Evolutionary conservation across 1,139 yeast species (phyloP).

Genomic region (Sugiyamaella grinbergsii): DNA sequence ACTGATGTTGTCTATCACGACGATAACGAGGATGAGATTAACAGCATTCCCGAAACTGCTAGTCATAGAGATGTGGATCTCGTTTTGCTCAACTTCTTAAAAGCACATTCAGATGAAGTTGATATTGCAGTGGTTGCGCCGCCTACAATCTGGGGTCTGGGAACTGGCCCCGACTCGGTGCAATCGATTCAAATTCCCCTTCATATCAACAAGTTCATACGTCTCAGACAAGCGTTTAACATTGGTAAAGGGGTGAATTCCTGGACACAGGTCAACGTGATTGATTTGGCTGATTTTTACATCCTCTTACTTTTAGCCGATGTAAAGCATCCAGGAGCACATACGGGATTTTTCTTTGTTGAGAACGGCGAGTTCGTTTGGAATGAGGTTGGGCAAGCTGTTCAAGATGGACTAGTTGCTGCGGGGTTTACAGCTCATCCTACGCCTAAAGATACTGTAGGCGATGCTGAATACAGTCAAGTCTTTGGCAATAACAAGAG

Average conservation of each 20-base stretch:
- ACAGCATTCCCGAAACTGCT: constrained; percentile 40
- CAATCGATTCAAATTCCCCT: constrained; percentile 45
- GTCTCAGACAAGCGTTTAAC: constrained; percentile 40
- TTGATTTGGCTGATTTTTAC: constrained; percentile 46
- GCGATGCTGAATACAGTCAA: constrained; percentile 20
- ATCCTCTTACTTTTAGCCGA: constrained; percentile 37
- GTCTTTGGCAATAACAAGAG: constrained; percentile 20
- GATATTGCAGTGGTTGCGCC: constrained; percentile 31
- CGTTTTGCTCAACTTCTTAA: constrained; percentile 27
- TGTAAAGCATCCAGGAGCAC: constrained; percentile 40
- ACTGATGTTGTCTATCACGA: constrained; percentile 43
- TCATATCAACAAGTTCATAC: constrained; percentile 36
- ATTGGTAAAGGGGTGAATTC: constrained; percentile 44
- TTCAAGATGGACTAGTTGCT: constrained; percentile 32
- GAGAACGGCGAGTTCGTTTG: constrained; percentile 43
- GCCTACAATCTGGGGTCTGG: constrained; percentile 42
- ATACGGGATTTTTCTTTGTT: constrained; percentile 47
- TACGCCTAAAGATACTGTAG: constrained; percentile 16
- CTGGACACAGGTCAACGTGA: constrained; percentile 48
- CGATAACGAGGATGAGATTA: constrained; percentile 40
- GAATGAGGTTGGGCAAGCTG: constrained; percentile 40
- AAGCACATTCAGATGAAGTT: constrained; percentile 23
- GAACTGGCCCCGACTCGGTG: constrained; percentile 44
- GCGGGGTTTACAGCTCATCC: constrained; percentile 25
- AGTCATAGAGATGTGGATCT: constrained; percentile 48